Evolutionary conservation across 1,284 basidiomycete species (phyloP).

Genomic region (Singerocomus rubriflavus): DNA sequence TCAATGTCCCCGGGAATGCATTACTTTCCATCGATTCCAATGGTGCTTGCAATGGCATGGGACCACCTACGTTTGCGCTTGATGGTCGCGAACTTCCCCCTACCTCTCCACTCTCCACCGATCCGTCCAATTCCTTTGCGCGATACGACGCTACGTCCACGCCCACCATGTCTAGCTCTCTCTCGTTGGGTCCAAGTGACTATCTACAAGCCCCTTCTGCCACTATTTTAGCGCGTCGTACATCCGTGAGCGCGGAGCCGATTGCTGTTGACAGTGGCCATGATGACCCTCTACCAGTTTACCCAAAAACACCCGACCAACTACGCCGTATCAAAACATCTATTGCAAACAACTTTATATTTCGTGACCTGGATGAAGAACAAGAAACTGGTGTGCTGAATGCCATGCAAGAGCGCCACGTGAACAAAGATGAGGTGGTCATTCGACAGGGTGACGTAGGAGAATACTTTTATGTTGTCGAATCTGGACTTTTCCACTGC

Average conservation of each 20-base stretch:
- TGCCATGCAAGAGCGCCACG: conserved; percentile 90
- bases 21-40: conserved; percentile 50
- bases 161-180: conserved; percentile 40
- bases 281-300: conserved; percentile 68
- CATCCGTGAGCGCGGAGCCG: conserved; percentile 97
- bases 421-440: conserved; percentile 75
- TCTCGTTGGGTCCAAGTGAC: conserved; percentile 49
- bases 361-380: conserved; percentile 95
- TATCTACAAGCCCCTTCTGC: conserved; percentile 65
- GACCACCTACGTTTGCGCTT: conserved; percentile 54
- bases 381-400: conserved; percentile 91
- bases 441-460: conserved; percentile 97
- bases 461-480: conserved; percentile 98
- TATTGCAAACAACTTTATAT: conserved; percentile 90
- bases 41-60: conserved; percentile 22
- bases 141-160: conserved; percentile 49
- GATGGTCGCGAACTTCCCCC: conserved; percentile 57
- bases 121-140: conserved; percentile 45
- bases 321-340: conserved; percentile 83
- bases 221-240: conserved; percentile 85
- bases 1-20: conserved; percentile 76
- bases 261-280: conserved; percentile 76
- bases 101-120: conserved; percentile 54
- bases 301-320: conserved; percentile 84
- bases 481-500: conserved; percentile 84